Evolutionary conservation across 306 rosid genomes (phyloP), one percentile per base, ranked within the genome.

Genomic region (Boehmeria nivea): DNA sequence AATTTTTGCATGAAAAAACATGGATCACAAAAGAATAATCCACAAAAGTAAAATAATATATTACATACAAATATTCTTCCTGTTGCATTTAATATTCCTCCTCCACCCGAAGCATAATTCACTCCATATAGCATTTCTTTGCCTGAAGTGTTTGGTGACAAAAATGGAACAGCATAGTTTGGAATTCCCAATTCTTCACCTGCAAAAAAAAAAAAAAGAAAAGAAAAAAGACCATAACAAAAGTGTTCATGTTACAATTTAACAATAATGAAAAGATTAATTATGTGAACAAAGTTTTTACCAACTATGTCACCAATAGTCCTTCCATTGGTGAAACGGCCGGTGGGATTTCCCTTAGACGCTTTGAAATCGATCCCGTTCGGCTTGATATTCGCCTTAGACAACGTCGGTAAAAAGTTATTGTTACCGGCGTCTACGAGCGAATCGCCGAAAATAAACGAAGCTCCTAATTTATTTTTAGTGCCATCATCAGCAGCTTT

Each of bases 101-200:
- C 99, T 36, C 95, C 99, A 40, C 99, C 99, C 0, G 99, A 91
- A 58, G 96, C 99, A 58, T 91, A 91, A 61, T 91, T 91, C 57
- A 91, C 99, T 33, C 99, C 99, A 59, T 59, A 9, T 13, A 91
- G 69, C 37, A 84, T 34, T 3, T 81, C 42, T 62, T 78, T 82
- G 24, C 95, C 99, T 6, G 75, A 68, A n/a, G 96, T 40, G 51
- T 87, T 87, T 69, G 96, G 89, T 15, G 88, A 65, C 72, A 91
- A 66, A 72, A 61, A 91, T 66, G 98, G 96, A 24, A 69, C 45
- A 49, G 95, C 98, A 63, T 43, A 85, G 38, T 78, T 74, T 63
- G 95, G 73, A 46, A 16, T 64, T 65, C 98, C 96, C 48, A 91
- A 61, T 71, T 91, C 94, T 69, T 91, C 94, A 65, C 98, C 98